A percentile compares a stretch with the other conserved stretches of the same genome.
Evolutionary conservation across 139 green algal species (phyloP).

Genomic region (Closterium sp.): DNA sequence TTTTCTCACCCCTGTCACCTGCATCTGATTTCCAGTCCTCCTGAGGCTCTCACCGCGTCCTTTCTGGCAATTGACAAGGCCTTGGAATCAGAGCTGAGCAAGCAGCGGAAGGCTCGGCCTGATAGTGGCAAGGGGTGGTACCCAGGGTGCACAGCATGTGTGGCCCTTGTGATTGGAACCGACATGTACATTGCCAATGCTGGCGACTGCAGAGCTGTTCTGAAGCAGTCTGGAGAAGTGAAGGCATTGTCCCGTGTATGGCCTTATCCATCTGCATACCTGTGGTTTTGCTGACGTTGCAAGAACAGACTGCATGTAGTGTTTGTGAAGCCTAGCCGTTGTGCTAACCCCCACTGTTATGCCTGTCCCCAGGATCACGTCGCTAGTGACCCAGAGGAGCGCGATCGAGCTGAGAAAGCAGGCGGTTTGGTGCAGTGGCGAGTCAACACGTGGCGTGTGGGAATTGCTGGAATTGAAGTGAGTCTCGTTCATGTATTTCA

Average conservation of each 20-base stretch:
- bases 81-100: neutral
- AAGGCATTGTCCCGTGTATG: neutral
- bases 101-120: neutral
- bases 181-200: constrained; percentile 76
- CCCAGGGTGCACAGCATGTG: constrained; percentile 34
- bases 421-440: constrained; percentile 50
- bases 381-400: constrained; percentile 68
- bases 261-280: neutral
- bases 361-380: constrained; percentile 69
- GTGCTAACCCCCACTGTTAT: neutral
- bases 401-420: constrained; percentile 63
- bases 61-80: constrained; percentile 10
- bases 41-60: neutral
- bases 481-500: constrained; percentile 9
- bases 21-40: constrained; percentile 5
- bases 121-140: constrained; percentile 19
- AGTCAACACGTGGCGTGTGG: constrained; percentile 48
- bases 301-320: neutral
- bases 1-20: neutral
- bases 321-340: neutral
- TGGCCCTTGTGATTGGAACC: constrained; percentile 12
- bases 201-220: constrained; percentile 83
- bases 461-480: constrained; percentile 52
- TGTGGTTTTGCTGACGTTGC: too few species aligned
- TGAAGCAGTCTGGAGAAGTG: neutral